Percentiles rank a stretch among this genome's conserved stretches.
phyloP scores from a whole-genome alignment of 2,329 filamentous ascomycete species.

The Pseudogymnoascus pannorum region DNA sequence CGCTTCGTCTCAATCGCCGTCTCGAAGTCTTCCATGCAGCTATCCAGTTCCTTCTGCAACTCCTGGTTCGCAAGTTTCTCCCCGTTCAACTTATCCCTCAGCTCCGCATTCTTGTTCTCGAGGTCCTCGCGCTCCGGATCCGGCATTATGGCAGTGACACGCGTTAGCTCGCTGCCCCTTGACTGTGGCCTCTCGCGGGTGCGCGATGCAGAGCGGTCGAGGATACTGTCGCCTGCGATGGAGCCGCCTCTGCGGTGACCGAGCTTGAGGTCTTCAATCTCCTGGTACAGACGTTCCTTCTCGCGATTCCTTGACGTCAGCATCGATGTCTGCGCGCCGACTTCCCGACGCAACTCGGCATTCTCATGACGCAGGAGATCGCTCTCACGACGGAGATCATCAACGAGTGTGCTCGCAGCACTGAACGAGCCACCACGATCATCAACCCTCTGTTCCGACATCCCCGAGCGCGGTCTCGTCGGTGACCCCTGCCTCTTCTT shows the following conservation, averaged over 20 bases:
- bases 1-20: constrained; percentile 57
- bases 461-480: constrained; percentile 43
- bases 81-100: constrained; percentile 80
- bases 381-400: constrained; percentile 63
- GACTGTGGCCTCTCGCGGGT: constrained; percentile 69
- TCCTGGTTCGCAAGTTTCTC: constrained; percentile 86
- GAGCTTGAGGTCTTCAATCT: constrained; percentile 95
- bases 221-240: constrained; percentile 75
- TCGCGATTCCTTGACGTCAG: constrained; percentile 91
- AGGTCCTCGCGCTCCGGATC: constrained; percentile 80
- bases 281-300: constrained; percentile 88
- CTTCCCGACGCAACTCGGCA: constrained; percentile 81
- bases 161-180: constrained; percentile 44
- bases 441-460: constrained; percentile 37
- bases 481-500: constrained; percentile 43
- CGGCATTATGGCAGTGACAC: constrained; percentile 38
- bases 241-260: constrained; percentile 64
- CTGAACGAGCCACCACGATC: constrained; percentile 41
- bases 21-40: constrained; percentile 73
- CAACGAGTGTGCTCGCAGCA: constrained; percentile 59
- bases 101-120: constrained; percentile 73
- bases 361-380: constrained; percentile 86
- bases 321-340: constrained; percentile 95
- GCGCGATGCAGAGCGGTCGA: constrained; percentile 89
- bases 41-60: constrained; percentile 73